These are phyloP conservation scores for Vigna nakashimae DNA, from an alignment of 306 rosid genomes.

Conservation along the genomic window DNA sequence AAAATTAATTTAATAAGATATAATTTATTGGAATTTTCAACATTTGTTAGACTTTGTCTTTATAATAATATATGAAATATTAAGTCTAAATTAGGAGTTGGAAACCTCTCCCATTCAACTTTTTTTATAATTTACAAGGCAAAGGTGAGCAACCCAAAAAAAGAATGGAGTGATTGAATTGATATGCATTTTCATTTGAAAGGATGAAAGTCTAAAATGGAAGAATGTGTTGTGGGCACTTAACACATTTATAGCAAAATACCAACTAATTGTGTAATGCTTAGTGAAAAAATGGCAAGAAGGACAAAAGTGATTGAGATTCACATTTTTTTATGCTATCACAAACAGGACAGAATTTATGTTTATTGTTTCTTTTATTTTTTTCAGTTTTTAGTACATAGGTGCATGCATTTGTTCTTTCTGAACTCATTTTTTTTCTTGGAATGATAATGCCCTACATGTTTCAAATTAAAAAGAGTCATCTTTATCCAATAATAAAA, in stretches of 20 bases:
- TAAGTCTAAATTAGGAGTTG: conserved; percentile 6
- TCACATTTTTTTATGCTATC: not conserved
- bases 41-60: too few species aligned
- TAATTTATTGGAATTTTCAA: too few species aligned
- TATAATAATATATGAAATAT: too few species aligned
- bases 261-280: conserved; percentile 22
- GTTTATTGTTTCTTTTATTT: not conserved
- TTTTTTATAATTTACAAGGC: not conserved
- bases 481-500: not conserved
- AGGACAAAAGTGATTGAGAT: conserved; percentile 17
- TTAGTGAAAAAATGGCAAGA: conserved; percentile 14
- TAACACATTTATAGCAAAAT: conserved; percentile 30
- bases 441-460: not conserved
- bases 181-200: not conserved
- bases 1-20: too few species aligned
- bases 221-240: conserved; percentile 12
- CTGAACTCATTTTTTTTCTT: not conserved
- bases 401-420: not conserved
- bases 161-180: not conserved
- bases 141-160: not conserved
- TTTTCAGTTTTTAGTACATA: not conserved
- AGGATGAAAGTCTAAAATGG: not conserved
- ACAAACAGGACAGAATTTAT: not conserved
- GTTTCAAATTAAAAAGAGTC: not conserved
- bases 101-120: conserved; percentile 29